A percentile compares a stretch with the other conserved stretches of the same genome.
phyloP scores from a whole-genome alignment of 2,329 filamentous ascomycete species.

The Aspergillus uvarum region DNA sequence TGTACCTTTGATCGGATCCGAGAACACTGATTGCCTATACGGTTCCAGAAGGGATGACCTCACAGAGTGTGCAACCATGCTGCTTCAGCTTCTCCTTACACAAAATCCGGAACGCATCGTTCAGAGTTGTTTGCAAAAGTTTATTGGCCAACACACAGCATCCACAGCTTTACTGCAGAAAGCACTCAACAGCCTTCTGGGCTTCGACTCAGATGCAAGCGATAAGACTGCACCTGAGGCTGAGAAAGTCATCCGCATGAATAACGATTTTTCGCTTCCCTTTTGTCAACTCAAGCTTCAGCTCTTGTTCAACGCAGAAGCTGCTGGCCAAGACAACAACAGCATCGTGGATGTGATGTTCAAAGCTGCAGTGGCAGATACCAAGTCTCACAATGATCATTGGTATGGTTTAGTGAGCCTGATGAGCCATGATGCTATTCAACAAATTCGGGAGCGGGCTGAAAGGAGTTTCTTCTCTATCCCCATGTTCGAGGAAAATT shows the following conservation, averaged over 20 bases:
- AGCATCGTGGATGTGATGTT: constrained; percentile 43
- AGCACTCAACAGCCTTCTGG: constrained; percentile 36
- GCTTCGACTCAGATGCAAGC: constrained; percentile 21
- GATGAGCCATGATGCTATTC: constrained; percentile 39
- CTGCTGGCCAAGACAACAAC: constrained; percentile 28
- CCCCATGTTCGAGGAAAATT: constrained; percentile 30
- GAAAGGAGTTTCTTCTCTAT: constrained; percentile 42
- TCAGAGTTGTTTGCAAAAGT: constrained; percentile 31
- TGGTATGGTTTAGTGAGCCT: constrained; percentile 42
- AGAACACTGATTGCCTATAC: constrained; percentile 1
- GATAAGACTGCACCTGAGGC: constrained; percentile 28
- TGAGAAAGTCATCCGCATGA: constrained; percentile 36
- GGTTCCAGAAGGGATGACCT: constrained; percentile 18
- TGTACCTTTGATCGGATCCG: constrained; percentile 21
- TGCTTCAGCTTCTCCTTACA: constrained; percentile 37
- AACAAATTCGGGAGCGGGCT: constrained; percentile 43
- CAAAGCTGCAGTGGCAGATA: constrained; percentile 38
- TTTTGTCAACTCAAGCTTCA: constrained; percentile 46
- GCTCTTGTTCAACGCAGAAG: constrained; percentile 37
- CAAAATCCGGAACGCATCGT: constrained; percentile 31
- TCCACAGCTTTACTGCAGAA: constrained; percentile 30
- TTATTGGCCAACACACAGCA: constrained; percentile 28
- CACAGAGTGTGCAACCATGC: constrained; percentile 24
- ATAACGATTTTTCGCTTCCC: constrained; percentile 45
- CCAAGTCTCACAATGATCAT: constrained; percentile 33